These are phyloP conservation scores for Xylaria scruposa DNA, from an alignment of 495 filamentous ascomycete species.

Conservation along the genomic window DNA sequence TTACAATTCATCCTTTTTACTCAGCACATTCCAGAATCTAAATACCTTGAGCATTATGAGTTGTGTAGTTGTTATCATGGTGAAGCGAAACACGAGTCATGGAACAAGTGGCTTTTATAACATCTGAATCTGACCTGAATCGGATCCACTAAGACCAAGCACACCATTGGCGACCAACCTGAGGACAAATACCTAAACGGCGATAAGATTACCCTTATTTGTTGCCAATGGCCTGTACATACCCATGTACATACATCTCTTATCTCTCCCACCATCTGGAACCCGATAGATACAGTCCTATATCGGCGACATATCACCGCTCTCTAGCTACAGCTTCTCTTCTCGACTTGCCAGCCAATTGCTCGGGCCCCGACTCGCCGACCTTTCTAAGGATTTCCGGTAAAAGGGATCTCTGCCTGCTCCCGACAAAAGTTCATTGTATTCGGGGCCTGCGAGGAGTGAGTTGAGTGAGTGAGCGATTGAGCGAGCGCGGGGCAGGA, in stretches of 20 bases:
- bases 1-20: background rate
- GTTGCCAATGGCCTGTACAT: background rate
- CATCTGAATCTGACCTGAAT: background rate
- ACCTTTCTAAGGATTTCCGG: background rate
- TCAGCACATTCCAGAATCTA: background rate
- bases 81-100: background rate
- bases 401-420: background rate
- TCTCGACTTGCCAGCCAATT: background rate
- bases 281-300: slow-evolving; percentile 19
- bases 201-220: slow-evolving; percentile 10
- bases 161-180: background rate
- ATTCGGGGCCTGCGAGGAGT: slow-evolving; percentile 11
- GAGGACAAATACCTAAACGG: background rate
- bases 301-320: slow-evolving; percentile 12
- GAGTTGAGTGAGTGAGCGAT: slow-evolving; percentile 13
- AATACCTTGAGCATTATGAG: background rate
- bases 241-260: background rate
- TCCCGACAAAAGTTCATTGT: background rate
- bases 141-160: background rate
- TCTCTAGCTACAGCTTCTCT: background rate
- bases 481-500: slow-evolving; percentile 24
- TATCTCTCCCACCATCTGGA: slow-evolving; percentile 16
- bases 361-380: slow-evolving; percentile 2
- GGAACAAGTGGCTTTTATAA: background rate
- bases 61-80: background rate